A percentile compares a stretch with the other conserved stretches of the same genome.
phyloP scores from a whole-genome alignment of 257 asterid species.

The Knoxia roxburghii region DNA sequence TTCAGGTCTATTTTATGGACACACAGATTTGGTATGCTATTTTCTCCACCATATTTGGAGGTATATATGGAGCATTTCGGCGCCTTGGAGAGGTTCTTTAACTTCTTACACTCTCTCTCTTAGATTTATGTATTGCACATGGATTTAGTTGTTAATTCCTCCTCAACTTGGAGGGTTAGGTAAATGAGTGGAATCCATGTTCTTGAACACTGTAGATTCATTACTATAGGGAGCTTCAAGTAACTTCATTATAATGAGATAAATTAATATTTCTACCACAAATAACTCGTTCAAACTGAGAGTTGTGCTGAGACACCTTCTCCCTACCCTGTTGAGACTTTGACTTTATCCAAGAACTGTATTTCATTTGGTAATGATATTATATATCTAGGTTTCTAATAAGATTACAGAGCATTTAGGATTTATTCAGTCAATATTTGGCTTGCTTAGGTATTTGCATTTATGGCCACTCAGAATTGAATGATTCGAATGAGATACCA shows the following conservation, averaged over 20 bases:
- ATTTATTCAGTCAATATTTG: not conserved
- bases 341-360: not conserved
- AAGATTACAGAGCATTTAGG: not conserved
- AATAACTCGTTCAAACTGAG: not conserved
- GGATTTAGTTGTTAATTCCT: slow-evolving; percentile 4
- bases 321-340: not conserved
- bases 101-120: slow-evolving; percentile 11
- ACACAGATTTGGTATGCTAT: slow-evolving; percentile 98
- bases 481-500: not conserved
- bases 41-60: slow-evolving; percentile 96
- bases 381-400: not conserved
- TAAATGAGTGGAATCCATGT: slow-evolving; percentile 1
- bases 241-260: not conserved
- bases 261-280: not conserved
- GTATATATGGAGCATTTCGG: slow-evolving; percentile 97
- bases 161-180: not conserved
- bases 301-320: not conserved
- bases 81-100: slow-evolving; percentile 93
- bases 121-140: not conserved
- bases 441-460: not conserved
- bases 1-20: slow-evolving; percentile 96
- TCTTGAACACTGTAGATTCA: slow-evolving; percentile 2
- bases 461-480: not conserved
- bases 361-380: not conserved
- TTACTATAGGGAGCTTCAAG: not conserved